Conservation (phyloP, 768 basidiomycete species). For the Lentinula detonsa region DNA sequence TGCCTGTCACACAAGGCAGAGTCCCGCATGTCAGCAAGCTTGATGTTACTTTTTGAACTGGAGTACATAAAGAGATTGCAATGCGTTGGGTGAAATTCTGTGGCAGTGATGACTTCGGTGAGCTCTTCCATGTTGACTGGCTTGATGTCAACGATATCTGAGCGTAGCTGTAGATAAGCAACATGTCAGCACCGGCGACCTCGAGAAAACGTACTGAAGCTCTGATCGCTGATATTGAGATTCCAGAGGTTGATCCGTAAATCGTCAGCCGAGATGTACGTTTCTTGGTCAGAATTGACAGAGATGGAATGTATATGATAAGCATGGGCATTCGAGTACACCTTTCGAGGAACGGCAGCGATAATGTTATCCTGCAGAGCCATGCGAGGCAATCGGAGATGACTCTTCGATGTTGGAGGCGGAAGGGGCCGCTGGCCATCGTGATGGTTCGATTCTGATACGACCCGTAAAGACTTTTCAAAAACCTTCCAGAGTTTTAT, state of each 20-base stretch:
- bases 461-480: slow-evolving; percentile 92
- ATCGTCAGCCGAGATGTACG: slow-evolving; percentile 99
- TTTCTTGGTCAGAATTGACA: slow-evolving; percentile 99
- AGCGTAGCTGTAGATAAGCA: slow-evolving; percentile 2
- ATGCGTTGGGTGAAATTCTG: slow-evolving; percentile 95
- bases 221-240: slow-evolving; percentile 95
- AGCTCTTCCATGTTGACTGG: slow-evolving; percentile 99
- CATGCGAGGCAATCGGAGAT: slow-evolving; percentile 87
- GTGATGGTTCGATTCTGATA: slow-evolving; percentile 92
- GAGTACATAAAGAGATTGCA: slow-evolving; percentile 99
- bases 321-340: slow-evolving; percentile 98
- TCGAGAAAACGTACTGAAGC: slow-evolving; percentile 75
- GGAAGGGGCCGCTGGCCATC: slow-evolving; percentile 71
- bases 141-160: slow-evolving; percentile 99
- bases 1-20: slow-evolving; percentile 94
- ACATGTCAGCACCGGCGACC: neutral
- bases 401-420: slow-evolving; percentile 48
- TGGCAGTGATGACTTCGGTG: slow-evolving; percentile 99
- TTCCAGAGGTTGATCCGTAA: slow-evolving; percentile 98
- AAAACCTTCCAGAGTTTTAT: slow-evolving; percentile 99
- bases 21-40: slow-evolving; percentile 98
- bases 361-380: slow-evolving; percentile 95
- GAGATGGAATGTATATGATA: slow-evolving; percentile 99
- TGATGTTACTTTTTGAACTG: slow-evolving; percentile 99
- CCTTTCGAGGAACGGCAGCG: slow-evolving; percentile 96